phyloP scores from a whole-genome alignment of 1,284 basidiomycete genomes.

The Porodaedalea pini region DNA sequence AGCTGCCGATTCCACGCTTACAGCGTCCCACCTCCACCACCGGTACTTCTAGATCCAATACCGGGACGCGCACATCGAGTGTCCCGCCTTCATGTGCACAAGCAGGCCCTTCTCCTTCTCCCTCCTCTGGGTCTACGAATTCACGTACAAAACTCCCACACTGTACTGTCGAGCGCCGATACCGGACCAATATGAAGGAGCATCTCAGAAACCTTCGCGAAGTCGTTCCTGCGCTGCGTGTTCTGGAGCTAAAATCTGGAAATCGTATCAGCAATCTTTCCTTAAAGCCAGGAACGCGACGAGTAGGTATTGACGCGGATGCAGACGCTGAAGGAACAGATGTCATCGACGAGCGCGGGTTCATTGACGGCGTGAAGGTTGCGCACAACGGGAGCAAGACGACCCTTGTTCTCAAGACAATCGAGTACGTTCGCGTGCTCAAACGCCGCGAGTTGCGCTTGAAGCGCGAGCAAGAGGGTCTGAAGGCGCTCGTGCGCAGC shows the following conservation, averaged over 20 bases:
- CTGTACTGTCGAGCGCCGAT: constrained; percentile 89
- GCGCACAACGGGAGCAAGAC: constrained; percentile 82
- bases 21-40: constrained; percentile 26
- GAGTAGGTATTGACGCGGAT: constrained; percentile 30
- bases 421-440: constrained; percentile 75
- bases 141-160: constrained; percentile 79
- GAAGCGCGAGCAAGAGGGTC: constrained; percentile 66
- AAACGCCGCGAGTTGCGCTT: constrained; percentile 70
- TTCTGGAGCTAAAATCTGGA: constrained; percentile 51
- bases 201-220: constrained; percentile 79
- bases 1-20: constrained; percentile 22
- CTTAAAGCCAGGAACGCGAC: constrained; percentile 37
- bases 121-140: constrained; percentile 27
- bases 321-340: constrained; percentile 39
- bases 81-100: constrained; percentile 30
- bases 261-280: constrained; percentile 37
- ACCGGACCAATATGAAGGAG: constrained; percentile 89
- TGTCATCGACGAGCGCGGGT: constrained; percentile 68
- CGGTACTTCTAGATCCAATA: constrained; percentile 31
- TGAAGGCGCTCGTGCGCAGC: constrained; percentile 61
- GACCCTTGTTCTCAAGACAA: constrained; percentile 76
- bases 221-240: constrained; percentile 78
- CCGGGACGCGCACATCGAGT: constrained; percentile 16
- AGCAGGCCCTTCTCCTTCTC: constrained; percentile 29
- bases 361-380: constrained; percentile 78